phyloP scores from a whole-genome alignment of 768 basidiomycete species.

The Agrocybe pediades region DNA sequence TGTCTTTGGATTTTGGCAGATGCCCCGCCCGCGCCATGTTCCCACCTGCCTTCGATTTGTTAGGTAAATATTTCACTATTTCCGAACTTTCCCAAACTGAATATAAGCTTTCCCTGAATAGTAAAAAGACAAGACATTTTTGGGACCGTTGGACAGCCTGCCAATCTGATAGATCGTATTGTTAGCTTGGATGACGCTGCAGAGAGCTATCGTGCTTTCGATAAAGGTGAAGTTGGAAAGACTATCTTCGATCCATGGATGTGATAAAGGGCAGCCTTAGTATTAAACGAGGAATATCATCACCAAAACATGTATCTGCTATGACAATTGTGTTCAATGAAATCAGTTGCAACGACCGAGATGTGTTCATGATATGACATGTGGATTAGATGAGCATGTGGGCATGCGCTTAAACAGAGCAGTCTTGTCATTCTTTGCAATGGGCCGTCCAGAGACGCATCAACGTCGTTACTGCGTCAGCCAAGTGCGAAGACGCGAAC shows the following conservation, averaged over 20 bases:
- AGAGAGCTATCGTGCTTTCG: conserved; percentile 65
- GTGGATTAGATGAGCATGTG: too few relatives aligned
- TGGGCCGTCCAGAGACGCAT: too few relatives aligned
- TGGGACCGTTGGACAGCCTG: conserved; percentile 62
- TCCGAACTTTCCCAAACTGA: neutral
- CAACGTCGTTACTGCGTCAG: too few relatives aligned
- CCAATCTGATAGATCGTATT: conserved; percentile 69
- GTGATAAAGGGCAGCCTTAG: conserved; percentile 24
- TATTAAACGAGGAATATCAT: too few relatives aligned
- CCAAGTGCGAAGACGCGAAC: too few relatives aligned
- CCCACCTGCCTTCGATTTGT: conserved; percentile 65
- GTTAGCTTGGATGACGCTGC: conserved; percentile 59
- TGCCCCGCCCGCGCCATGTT: conserved; percentile 83
- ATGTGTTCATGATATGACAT: too few relatives aligned
- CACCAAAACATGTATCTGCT: too few relatives aligned
- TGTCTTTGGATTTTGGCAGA: conserved; percentile 79
- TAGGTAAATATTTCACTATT: conserved; percentile 36
- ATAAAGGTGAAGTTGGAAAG: conserved; percentile 74
- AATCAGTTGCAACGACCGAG: too few relatives aligned
- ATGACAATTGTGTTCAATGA: too few relatives aligned
- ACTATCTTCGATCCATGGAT: conserved; percentile 78
- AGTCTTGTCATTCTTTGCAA: too few relatives aligned
- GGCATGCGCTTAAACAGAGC: too few relatives aligned
- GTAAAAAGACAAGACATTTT: conserved; percentile 74
- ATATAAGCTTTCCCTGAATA: conserved; percentile 9